Base-by-base conservation (phyloP, 1,139 yeast species). In the Kluyveromyces sp. region DNA sequence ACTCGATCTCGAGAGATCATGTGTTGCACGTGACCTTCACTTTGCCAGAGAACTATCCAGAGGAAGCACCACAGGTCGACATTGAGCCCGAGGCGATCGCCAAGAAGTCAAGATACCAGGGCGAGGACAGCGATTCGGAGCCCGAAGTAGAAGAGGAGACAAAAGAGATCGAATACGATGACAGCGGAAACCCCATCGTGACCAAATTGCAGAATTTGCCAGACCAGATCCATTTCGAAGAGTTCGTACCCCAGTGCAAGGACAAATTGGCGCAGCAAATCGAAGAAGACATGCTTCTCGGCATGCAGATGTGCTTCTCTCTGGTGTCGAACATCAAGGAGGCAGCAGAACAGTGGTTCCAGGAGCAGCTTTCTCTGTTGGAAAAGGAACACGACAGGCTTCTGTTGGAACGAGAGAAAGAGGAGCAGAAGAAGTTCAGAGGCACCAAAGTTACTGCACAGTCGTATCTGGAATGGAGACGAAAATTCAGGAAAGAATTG, bases 291-390 rank as follows among this genome's bases (percentile, higher is more conserved):
- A 56, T 82, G 42, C 46, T 61, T 36, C 41, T 74, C 2, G 97
- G 98, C 1, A 82, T 89, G 73, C 95, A 96, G 13, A 81, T 89
- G 54, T 74, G 89, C 4, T 92, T 88, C 65, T 78, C 95, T 0
- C 63, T 92, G 41, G 77, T 84, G 0, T 79, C 94, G 1, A 69
- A 78, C 13, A 69, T 88, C 43, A 89, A 89, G 58, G 97, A 89
- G 42, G 75, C 75, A 47, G 89, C 85, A 3, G 97, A 92, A 57
- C 65, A 64, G 22, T 58, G 77, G 50, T 84, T 85, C 55, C 74
- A 70, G 20, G 64, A 68, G 9, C 81, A 82, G 53, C 67, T 85
- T 36, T 68, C 69, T n/a, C 57, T 54, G 11, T 73, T 71, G 38
- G 89, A 85, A 54, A 71, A 71, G 44, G 67, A 67, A 49, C 74